Evolutionary conservation across 2,329 filamentous ascomycete species (phyloP).

Genomic region (Cercospora janseana): DNA sequence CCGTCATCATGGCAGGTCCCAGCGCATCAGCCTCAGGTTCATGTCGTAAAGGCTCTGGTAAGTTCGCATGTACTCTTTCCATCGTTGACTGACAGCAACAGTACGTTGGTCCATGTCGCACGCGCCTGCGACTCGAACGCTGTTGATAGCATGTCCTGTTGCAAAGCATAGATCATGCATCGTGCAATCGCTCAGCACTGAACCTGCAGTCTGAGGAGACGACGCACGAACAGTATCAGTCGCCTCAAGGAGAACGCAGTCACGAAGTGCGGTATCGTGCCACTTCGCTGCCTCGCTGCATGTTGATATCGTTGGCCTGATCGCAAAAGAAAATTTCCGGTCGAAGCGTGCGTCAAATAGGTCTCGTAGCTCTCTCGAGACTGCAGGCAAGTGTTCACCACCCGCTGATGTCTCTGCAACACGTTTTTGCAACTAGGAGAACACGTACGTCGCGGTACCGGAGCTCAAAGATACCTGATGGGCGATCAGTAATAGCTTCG

Average conservation of each 20-base stretch:
- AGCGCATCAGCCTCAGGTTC: constrained; percentile 3
- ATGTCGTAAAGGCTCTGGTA: constrained; percentile 13
- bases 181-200: constrained; percentile 27
- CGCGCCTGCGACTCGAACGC: constrained; percentile 19
- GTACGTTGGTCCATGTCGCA: constrained; percentile 16
- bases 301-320: constrained; percentile 1
- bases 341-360: constrained; percentile 15
- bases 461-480: constrained; percentile 52
- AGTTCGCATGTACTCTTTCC: constrained; percentile 29
- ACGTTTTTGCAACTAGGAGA: constrained; percentile 31
- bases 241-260: constrained; percentile 13
- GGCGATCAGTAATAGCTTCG: constrained; percentile 3
- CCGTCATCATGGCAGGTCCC: constrained; percentile 8
- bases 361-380: constrained; percentile 19
- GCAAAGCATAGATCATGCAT: constrained; percentile 20
- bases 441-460: constrained; percentile 52
- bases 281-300: constrained; percentile 3
- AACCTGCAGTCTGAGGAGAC: constrained; percentile 27
- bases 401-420: constrained; percentile 18
- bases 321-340: constrained; percentile 16
- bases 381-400: constrained; percentile 17
- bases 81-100: constrained; percentile 16
- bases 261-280: neutral
- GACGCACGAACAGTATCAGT: constrained; percentile 23
- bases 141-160: constrained; percentile 19